These are phyloP conservation scores for Ulvella scutata DNA, from an alignment of 139 green algal species.

Conservation along the genomic window DNA sequence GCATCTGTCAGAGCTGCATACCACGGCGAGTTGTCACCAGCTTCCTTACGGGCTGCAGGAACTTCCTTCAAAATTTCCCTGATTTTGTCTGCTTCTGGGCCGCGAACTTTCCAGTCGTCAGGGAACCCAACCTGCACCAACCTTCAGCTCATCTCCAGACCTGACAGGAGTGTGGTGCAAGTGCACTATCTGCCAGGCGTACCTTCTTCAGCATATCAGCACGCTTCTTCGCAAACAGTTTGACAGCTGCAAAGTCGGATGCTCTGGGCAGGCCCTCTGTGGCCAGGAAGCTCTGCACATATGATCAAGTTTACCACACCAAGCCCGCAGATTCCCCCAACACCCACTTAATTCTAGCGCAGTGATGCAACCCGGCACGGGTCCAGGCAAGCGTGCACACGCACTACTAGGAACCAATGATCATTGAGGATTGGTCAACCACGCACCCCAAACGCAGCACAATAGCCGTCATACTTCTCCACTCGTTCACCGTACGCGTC, in stretches of 20 bases:
- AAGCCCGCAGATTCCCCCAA: no score
- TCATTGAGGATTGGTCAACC: no score
- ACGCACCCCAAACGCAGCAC: neutral
- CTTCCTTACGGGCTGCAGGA: neutral
- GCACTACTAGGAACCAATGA: no score
- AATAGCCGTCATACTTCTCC: neutral
- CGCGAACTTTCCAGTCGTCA: neutral
- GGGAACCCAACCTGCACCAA: neutral
- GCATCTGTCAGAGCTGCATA: neutral
- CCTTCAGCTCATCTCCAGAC: neutral
- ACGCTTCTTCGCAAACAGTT: neutral
- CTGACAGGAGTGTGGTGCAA: neutral
- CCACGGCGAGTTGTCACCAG: neutral
- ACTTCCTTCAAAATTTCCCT: neutral
- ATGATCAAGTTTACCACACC: no score
- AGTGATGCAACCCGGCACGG: no score
- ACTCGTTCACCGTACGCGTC: neutral
- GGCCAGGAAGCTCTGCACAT: neutral
- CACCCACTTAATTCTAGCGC: no score
- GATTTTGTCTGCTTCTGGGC: neutral
- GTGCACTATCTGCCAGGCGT: neutral
- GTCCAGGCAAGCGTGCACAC: no score
- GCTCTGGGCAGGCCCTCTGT: neutral
- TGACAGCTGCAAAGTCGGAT: neutral
- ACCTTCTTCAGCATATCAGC: slow-evolving; percentile 3